A percentile compares a stretch with the other conserved stretches of the same genome.
Conservation (phyloP, 805 yeast species). For the Candida maris region DNA sequence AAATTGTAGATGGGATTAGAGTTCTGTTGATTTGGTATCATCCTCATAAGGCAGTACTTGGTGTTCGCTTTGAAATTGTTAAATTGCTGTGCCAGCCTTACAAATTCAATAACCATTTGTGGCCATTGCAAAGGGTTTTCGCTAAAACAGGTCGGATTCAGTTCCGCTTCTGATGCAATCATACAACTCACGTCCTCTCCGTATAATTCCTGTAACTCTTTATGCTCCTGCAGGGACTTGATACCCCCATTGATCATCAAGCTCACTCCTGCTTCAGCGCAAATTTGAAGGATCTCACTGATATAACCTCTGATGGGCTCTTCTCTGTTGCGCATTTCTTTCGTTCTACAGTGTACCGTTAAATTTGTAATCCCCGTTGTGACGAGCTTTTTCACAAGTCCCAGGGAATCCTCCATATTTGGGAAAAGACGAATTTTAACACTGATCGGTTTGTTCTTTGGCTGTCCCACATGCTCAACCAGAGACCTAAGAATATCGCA, state of each 20-base stretch:
- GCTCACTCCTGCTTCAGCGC: slow-evolving; percentile 59
- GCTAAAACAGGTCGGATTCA: slow-evolving; percentile 75
- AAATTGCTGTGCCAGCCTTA: slow-evolving; percentile 47
- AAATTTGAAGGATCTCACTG: slow-evolving; percentile 54
- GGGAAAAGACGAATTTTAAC: slow-evolving; percentile 85
- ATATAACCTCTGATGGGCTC: slow-evolving; percentile 72
- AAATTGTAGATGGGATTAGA: slow-evolving; percentile 47
- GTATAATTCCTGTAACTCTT: slow-evolving; percentile 46
- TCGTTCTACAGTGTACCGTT: slow-evolving; percentile 89
- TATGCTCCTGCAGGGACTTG: slow-evolving; percentile 49
- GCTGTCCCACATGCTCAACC: slow-evolving; percentile 78
- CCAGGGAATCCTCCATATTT: slow-evolving; percentile 54
- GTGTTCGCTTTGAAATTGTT: slow-evolving; percentile 70
- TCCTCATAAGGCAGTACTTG: slow-evolving; percentile 74
- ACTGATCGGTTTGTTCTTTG: slow-evolving; percentile 74
- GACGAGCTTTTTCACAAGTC: slow-evolving; percentile 53
- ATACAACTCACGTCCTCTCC: slow-evolving; percentile 76
- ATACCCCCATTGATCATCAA: slow-evolving; percentile 83
- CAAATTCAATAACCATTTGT: slow-evolving; percentile 50
- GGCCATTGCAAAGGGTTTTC: slow-evolving; percentile 50
- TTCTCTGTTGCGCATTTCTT: slow-evolving; percentile 85
- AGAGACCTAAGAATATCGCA: slow-evolving; percentile 63
- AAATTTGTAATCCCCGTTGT: slow-evolving; percentile 80
- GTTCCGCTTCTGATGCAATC: slow-evolving; percentile 91
- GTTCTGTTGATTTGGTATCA: slow-evolving; percentile 51